A percentile compares a stretch with the other conserved stretches of the same genome.
These are phyloP conservation scores for Musa beccarii DNA, from an alignment of 176 grass and related monocot species.

Conservation along the genomic window DNA sequence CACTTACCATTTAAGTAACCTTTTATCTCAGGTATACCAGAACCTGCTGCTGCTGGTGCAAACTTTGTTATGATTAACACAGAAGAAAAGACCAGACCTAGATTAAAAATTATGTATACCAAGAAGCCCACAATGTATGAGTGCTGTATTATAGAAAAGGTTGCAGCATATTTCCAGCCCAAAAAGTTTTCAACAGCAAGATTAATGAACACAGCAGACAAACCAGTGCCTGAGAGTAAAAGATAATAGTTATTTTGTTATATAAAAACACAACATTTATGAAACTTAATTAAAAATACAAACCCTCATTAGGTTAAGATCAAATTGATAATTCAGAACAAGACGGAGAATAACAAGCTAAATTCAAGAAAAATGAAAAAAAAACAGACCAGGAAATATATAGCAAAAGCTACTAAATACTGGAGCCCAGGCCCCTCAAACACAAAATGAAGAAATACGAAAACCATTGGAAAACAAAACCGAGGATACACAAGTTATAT, in stretches of 20 bases:
- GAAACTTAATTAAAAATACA: too few relatives aligned
- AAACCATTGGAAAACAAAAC: too few relatives aligned
- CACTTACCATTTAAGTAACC: conserved; percentile 93
- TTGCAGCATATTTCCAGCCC: conserved; percentile 91
- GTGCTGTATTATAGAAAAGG: conserved; percentile 92
- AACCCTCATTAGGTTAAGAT: too few relatives aligned
- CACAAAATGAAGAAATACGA: too few relatives aligned
- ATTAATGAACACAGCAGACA: conserved; percentile 51
- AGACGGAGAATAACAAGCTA: conserved; percentile 22
- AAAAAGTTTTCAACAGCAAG: conserved; percentile 96
- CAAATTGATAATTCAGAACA: conserved; percentile 83
- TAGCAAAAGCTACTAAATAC: too few relatives aligned
- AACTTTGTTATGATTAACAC: conserved; percentile 85
- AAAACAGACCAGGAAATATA: background rate
- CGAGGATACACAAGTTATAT: too few relatives aligned
- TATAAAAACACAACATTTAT: too few relatives aligned
- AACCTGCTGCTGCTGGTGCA: conserved; percentile 94
- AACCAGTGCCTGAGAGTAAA: too few relatives aligned
- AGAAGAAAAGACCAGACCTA: conserved; percentile 84
- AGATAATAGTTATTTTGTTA: too few relatives aligned
- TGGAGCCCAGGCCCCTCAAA: too few relatives aligned
- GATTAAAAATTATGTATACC: conserved; percentile 74
- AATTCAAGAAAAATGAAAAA: conserved; percentile 5
- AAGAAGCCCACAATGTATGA: conserved; percentile 91
- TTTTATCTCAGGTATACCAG: conserved; percentile 99